Base-by-base conservation (phyloP, 2,329 filamentous ascomycete species). In the Colletotrichum tabaci region DNA sequence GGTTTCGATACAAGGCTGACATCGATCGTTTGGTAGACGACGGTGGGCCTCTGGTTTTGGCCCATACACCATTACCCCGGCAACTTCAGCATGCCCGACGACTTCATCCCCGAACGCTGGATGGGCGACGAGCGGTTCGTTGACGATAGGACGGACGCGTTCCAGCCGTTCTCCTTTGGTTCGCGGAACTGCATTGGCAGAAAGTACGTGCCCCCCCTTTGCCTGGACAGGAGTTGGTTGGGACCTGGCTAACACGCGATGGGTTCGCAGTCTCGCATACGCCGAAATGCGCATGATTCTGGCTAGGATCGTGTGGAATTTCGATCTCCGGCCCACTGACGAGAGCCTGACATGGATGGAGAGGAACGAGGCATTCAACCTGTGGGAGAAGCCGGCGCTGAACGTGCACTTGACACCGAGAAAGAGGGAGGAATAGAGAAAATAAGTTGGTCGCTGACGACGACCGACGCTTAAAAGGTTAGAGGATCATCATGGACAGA, bases 271-370 rank as follows among this genome's bases (percentile, higher is more conserved):
- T 66, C 80, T 86, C 21, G 86, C 86, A 1, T 84, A 84, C 60
- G 80, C 80, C 3, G 85, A 88, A 74, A 84, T 88, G 82, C 82
- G 86, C 2, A 71, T 87, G 3, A 83, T 87, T 16, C 74, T 87
- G 1, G 80, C 84, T 2, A 80, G 82, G 4, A 66, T 88, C 13
- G 74, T 87, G 2, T 86, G 78, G 65, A 81, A 83, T 30, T 87
- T 87, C 62, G 85, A 88, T 61, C 71, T 86, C 58, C 74, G 79
- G 47, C 74, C 86, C 2, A 75, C 74, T 4, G 73, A 79, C 8
- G 79, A 80, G 23, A 78, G 78, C 30, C 50, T 71, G 7, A 66
- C 78, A n/a, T 85, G 84, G 83, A 80, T 82, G 4, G 66, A 76
- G 12, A 10, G 16, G 0, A 49, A 64, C 5, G 1, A 64, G 38